Evolutionary conservation across 148 eudicot genomes (phyloP).

Genomic region (Rhododendron williamsianum): DNA sequence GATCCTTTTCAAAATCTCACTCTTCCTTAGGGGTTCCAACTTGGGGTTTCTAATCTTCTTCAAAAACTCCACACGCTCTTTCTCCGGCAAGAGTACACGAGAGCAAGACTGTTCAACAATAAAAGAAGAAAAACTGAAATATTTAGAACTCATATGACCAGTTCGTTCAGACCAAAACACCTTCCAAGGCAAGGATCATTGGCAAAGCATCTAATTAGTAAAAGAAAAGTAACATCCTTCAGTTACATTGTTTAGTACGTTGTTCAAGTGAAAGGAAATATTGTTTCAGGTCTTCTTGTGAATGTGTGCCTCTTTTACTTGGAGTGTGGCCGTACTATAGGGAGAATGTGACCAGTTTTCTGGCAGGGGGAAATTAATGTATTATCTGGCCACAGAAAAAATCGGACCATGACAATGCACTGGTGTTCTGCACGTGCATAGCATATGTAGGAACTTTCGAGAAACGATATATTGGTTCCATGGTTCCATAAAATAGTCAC

Average conservation of each 20-base stretch:
- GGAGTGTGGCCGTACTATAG: neutral
- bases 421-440: neutral
- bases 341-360: neutral
- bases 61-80: slow-evolving; percentile 39
- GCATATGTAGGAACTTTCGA: neutral
- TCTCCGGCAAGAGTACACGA: slow-evolving; percentile 58
- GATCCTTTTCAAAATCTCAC: slow-evolving; percentile 43
- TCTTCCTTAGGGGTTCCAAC: slow-evolving; percentile 52
- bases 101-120: slow-evolving; percentile 58
- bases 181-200: neutral
- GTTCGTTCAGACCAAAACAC: neutral
- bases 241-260: neutral
- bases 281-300: neutral
- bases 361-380: neutral
- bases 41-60: slow-evolving; percentile 74
- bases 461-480: neutral
- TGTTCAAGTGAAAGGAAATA: neutral
- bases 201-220: neutral
- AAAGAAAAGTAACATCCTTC: neutral
- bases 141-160: slow-evolving; percentile 10
- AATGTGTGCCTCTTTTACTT: neutral
- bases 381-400: neutral
- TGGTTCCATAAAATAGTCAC: neutral
- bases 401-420: neutral
- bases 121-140: neutral